Evolutionary conservation across 1,284 basidiomycete genomes (phyloP), one percentile per base, ranked within the genome.

Genomic region (Neotropicomus parvogracilis): DNA sequence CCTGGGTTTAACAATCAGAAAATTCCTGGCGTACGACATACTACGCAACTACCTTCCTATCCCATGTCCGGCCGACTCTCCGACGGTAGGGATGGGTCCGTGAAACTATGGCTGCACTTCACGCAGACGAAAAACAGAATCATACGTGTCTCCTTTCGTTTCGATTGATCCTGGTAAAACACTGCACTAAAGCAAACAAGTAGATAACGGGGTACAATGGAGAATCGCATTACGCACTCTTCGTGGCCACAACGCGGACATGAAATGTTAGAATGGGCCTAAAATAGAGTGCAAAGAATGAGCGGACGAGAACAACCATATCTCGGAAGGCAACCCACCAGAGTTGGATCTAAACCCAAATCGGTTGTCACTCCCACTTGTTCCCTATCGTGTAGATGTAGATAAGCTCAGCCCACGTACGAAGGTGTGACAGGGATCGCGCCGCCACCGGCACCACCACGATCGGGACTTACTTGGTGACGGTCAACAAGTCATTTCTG

Each of bases 131-230:
- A 95, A 74, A 95, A 97, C 2, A 95, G 78, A 34, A 91, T 91
- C 93, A 93, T 93, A 3, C 86, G 78, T 1, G 88, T 95, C 60
- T 94, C 90, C 59, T 89, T 91, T 44, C 93, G 83, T 65, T 94
- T 93, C 13, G 91, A 95, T 67, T 97, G 93, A 70, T 95, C 93
- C 70, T 95, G 93, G 69, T 88, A 97, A 66, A 89, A 83, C 13
- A 97, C 93, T 40, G 90, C 83, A 62, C 92, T 95, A 59, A 29
- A 53, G 51, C 20, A 14, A 45, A 48, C n/a, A 16, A 47, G 36
- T 49, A 38, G 50, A 29, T 50, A 40, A 40, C 47, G 24, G 36
- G 45, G 14, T 28, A 35, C 31, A 41, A 27, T 32, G 41, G 21
- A 41, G 13, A 29, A 45, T 48, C 44, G 42, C 32, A 39, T 39